Base-by-base conservation (phyloP, 306 rosid genomes). In the Carpinus fangiana region DNA sequence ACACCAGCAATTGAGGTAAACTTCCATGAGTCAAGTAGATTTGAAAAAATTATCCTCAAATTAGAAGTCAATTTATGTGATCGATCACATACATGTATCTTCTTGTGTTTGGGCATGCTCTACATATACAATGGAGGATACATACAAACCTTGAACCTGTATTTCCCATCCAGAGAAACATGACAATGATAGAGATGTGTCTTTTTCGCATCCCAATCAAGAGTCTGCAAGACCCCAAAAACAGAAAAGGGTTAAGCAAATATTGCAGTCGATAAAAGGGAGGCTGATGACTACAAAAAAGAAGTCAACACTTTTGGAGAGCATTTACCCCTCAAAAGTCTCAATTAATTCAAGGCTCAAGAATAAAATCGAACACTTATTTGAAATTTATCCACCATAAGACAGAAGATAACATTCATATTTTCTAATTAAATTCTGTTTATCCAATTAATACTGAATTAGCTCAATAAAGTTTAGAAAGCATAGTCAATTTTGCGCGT, bases 131-230 rank as follows among this genome's bases (percentile, higher is more conserved):
- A 47, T 10, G 68, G 36, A 59, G 56, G 50, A 43, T 61, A 80
- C 8, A 31, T 55, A 70, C 89, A 77, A 73, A 93, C 98, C 98
- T 93, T 91, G 82, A 93, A 88, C 55, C 21, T 82, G 76, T 77
- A 76, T 75, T 82, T 81, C 76, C 96, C 97, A 61, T 86, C 79
- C 18, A 71, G 3, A 70, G 80, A 70, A 76, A 94, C 91, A 76
- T 88, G 41, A 77, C 98, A 90, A 14, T 90, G 82, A 46, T 90
- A 92, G 46, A 84, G 47, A 70, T 75, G 85, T 7, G 97, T 67
- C 81, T 66, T 79, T 69, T 80, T 77, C 45, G 84, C 71, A 79
- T 94, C 93, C 98, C 96, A 92, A 5, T 88, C 90, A 75, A 43
- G 70, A 53, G 53, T 60, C 98, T 94, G 88, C 80, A 67, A 81